Conservation (phyloP, 495 filamentous ascomycete genomes). For the Hypoxylon fuscum region DNA sequence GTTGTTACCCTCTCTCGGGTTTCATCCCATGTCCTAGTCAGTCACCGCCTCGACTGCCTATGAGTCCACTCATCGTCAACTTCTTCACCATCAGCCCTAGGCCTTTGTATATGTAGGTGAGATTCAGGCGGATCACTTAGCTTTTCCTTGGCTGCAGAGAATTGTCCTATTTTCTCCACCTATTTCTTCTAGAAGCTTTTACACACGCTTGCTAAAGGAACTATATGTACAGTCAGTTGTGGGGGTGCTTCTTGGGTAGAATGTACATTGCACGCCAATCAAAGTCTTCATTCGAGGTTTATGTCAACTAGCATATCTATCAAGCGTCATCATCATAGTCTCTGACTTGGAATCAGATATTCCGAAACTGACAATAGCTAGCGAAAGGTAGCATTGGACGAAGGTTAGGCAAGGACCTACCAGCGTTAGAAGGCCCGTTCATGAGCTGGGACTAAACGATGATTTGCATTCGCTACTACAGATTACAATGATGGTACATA, state of each 20-base stretch:
- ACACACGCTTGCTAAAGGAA: background rate
- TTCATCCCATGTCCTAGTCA: background rate
- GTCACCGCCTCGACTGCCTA: background rate
- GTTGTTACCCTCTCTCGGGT: background rate
- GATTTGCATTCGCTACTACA: constrained; percentile 9
- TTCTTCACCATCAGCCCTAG: constrained; percentile 6
- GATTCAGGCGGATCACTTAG: constrained; percentile 6
- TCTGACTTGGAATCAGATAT: background rate
- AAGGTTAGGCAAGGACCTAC: background rate
- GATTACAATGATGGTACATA: background rate
- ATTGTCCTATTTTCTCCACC: constrained; percentile 11
- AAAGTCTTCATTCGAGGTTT: background rate
- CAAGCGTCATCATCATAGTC: constrained; percentile 15
- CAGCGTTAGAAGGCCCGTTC: background rate
- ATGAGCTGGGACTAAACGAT: background rate
- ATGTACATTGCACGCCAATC: constrained; percentile 7
- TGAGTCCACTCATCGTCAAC: background rate
- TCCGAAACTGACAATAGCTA: constrained; percentile 6
- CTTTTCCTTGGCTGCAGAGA: constrained; percentile 21
- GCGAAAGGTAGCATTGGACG: constrained; percentile 1
- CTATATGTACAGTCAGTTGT: background rate
- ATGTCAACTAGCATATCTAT: background rate
- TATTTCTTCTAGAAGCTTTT: constrained; percentile 22
- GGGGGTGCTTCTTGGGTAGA: too few relatives aligned
- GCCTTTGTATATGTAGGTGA: constrained; percentile 15